Conservation (phyloP, 2,329 filamentous ascomycete species). For the Aspergillus pseudonomiae region DNA sequence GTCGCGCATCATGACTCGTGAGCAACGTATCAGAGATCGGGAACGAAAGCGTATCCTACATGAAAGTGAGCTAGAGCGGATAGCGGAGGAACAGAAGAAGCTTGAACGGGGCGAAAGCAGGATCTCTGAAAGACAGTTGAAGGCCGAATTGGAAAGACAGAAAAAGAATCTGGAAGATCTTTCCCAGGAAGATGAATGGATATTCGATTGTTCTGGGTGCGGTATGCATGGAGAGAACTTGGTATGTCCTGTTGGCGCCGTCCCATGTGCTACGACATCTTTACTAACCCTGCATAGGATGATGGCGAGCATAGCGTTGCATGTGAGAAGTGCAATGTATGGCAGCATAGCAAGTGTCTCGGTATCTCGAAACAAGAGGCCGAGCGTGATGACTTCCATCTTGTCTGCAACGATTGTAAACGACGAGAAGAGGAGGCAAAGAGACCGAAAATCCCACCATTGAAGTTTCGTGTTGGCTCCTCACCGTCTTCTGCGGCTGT, state of each 20-base stretch:
- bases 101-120: slow-evolving; percentile 60
- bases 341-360: slow-evolving; percentile 95
- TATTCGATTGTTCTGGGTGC: slow-evolving; percentile 89
- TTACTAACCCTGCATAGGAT: slow-evolving; percentile 56
- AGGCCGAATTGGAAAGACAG: slow-evolving; percentile 78
- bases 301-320: slow-evolving; percentile 92
- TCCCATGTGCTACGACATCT: background rate
- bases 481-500: slow-evolving; percentile 43
- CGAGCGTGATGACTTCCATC: slow-evolving; percentile 83
- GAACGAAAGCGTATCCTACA: slow-evolving; percentile 81
- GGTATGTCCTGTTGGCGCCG: slow-evolving; percentile 39
- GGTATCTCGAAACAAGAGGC: slow-evolving; percentile 77
- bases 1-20: slow-evolving; percentile 77
- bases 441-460: slow-evolving; percentile 63
- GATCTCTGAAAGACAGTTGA: slow-evolving; percentile 77
- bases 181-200: slow-evolving; percentile 79
- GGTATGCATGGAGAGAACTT: slow-evolving; percentile 84
- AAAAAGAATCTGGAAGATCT: slow-evolving; percentile 76
- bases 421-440: slow-evolving; percentile 66
- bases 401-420: slow-evolving; percentile 78
- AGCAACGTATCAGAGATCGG: slow-evolving; percentile 82
- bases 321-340: slow-evolving; percentile 91
- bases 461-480: slow-evolving; percentile 60
- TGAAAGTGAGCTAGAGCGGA: slow-evolving; percentile 77
- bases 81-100: slow-evolving; percentile 75